Base-by-base conservation (phyloP, 192 early-diverging fungal genomes). In the Podila verticillata region DNA sequence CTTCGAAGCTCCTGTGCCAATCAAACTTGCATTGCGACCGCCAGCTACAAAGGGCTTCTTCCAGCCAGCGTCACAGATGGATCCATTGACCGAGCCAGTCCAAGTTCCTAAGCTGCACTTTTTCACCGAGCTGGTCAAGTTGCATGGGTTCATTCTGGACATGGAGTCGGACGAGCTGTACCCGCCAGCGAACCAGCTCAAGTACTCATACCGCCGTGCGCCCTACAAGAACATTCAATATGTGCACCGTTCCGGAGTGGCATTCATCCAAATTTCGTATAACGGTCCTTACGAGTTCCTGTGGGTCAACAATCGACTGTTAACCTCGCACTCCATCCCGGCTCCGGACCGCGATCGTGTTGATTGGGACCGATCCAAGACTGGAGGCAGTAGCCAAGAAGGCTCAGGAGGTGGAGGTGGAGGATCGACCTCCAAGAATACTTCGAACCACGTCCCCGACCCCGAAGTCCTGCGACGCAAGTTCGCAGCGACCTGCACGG, bases 301-400 rank as follows among this genome's bases (percentile, higher is more conserved):
- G 57, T 99, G 96, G 96, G 88, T 95, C 19, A 93, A 93, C 69
- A 99, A 99, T 75, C 85, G 93, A 30, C 74, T 97, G 57, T 83
- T 90, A 64, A 89, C 89, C 22, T 87, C 86, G 13, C 87, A 87
- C 61, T 84, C 88, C 19, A 82, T 87, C 3, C 73, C 84, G 0
- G 36, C 84, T 8, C 75, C 77, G 1, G 79, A 84, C 6, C 73
- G 82, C 28, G 82, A 84, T 31, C 75, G 82, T 36, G 62, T 64
- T 57, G 77, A 74, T 32, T 83, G 77, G 77, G 77, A 80, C 44
- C 70, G 82, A 28, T 58, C 77, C 59, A 70, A 82, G 64, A 67
- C 68, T 57, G 32, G 67, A 48, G 65, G 67, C 0, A 35, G 34
- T 13, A 67, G 24, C 15, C n/a, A 48, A 8, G 62, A 39, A 29